Evolutionary conservation across 1,139 yeast genomes (phyloP), one percentile per base, ranked within the genome.

Genomic region (Eremothecium coryli): DNA sequence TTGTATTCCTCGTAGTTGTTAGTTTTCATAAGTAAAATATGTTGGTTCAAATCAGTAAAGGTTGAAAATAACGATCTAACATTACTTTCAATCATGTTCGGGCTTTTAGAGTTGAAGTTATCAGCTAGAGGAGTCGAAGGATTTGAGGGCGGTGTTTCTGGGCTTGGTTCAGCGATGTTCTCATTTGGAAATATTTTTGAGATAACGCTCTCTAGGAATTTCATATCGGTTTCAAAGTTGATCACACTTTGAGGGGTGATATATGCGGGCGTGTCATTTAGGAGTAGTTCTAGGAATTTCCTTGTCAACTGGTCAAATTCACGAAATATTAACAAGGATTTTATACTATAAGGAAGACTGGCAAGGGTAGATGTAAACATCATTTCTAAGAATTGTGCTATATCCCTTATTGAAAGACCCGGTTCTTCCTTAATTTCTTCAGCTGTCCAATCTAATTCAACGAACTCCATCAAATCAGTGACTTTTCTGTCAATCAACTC

Each of bases 321-420:
- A 53, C 94, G 73, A 48, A 86, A 76, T 43, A 88, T 71, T 21
- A 94, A 74, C 43, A 88, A 64, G 3, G 93, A 77, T 46, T 85
- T 73, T 40, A 90, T 77, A 8, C 82, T 71, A 33, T 70, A 70
- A 0, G 97, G 96, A 27, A 90, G 66, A 42, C 81, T 82, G 13
- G 82, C 77, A 48, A 90, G 73, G n/a, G 93, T 85, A 1, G 94
- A 78, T 35, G 81, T 76, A 54, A 90, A 85, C 67, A 88, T 73
- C 57, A 85, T 84, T 44, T 82, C 85, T 55, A 90, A 67, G 57
- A 79, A 90, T 40, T 79, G 73, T n/a, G 94, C 90, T 65, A 86
- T 76, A 60, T 90, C 97, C 36, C 76, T 74, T 40, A 88, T 71
- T 34, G 82, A 79, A 44, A 71, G 70, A 44, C 82, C 81, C 11